phyloP scores from a whole-genome alignment of 1,284 basidiomycete species.

The Austroboletus rostrupii region DNA sequence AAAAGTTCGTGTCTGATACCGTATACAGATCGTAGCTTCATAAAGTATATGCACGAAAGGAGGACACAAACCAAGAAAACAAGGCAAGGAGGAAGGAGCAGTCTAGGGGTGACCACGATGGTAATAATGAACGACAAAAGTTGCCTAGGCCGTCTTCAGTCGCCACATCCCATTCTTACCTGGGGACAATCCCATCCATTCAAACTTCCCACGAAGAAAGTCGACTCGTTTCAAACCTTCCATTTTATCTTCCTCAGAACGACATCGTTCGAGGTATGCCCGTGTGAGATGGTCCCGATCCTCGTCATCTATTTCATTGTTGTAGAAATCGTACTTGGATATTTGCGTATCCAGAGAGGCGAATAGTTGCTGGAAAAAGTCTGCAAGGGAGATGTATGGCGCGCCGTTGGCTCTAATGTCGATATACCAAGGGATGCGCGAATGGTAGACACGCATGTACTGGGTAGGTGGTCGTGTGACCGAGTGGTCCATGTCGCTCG shows the following conservation, averaged over 20 bases:
- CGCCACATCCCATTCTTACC: conserved; percentile 36
- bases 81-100: neutral
- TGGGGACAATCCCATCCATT: conserved; percentile 23
- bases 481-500: conserved; percentile 41
- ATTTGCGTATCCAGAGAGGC: conserved; percentile 29
- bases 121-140: neutral
- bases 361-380: conserved; percentile 44
- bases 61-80: neutral
- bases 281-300: conserved; percentile 32
- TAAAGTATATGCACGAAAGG: neutral
- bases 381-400: conserved; percentile 52
- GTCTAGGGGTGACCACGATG: neutral
- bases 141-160: conserved; percentile 17
- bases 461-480: conserved; percentile 43
- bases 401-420: conserved; percentile 41
- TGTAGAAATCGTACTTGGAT: conserved; percentile 35
- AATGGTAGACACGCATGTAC: conserved; percentile 48
- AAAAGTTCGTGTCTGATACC: conserved; percentile 1
- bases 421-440: conserved; percentile 55
- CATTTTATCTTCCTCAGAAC: conserved; percentile 12
- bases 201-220: conserved; percentile 26
- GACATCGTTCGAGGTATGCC: conserved; percentile 37
- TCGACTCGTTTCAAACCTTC: conserved; percentile 30
- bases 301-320: conserved; percentile 34
- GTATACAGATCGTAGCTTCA: neutral